Evolutionary conservation across 441 rosid species (phyloP), one percentile per base, ranked within the genome.

Genomic region (Populus hybrid): DNA sequence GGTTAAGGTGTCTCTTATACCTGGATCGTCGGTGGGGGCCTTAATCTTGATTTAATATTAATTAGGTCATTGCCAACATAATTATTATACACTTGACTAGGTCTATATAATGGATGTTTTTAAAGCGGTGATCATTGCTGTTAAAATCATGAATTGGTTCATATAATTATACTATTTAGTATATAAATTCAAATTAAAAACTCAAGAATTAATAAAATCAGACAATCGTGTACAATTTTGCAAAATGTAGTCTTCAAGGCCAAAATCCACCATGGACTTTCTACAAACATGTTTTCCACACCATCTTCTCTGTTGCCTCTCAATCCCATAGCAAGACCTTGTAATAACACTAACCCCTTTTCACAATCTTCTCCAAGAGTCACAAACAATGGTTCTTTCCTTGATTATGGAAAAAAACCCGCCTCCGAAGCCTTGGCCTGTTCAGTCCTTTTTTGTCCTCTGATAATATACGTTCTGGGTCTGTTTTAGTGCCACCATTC

Each of bases 201-300:
- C 46, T 38, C 46, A 38, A 38, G 3, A 38, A 38, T 0, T 38
- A 38, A 38, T 38, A 10, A 38, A 38, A 38, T 38, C 42, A 38
- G 42, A 38, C 42, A 38, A 9, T 2, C 46, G 12, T 38, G 46
- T 38, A 38, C 12, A 38, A 38, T 86, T 10, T 73, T 95, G 69
- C 92, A 88, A 88, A 82, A 86, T 20, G 72, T 92, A 42, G 82
- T 93, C 76, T 21, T 77, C 8, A 91, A 88, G 79, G 97, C 90
- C 26, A 95, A 87, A 85, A 54, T 80, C 70, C 84, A 85, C 28
- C 78, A 92, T 71, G 93, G 96, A 64, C 83, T 91, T 76, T 75
- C 83, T 3, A 38, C 95, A 4, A 87, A 72, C 90, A 83, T 65
- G 83, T 82, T 82, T 6, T 82, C 86, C 71, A 50, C 89, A 34